These are phyloP conservation scores for Pyricularia sp. DNA, from an alignment of 2,329 filamentous ascomycete genomes.

Conservation along the genomic window DNA sequence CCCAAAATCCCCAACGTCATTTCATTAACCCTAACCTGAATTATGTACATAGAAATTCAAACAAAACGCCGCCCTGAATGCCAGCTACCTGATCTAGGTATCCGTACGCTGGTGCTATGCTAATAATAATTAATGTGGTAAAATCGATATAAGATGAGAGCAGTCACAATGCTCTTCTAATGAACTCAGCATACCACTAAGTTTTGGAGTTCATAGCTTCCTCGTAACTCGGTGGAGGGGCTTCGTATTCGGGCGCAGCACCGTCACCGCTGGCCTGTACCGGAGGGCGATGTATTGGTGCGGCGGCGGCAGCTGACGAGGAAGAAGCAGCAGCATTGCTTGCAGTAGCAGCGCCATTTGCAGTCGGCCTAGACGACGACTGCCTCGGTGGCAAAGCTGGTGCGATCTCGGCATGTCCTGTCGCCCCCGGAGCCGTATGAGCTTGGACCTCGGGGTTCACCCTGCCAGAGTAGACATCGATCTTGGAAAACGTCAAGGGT, in stretches of 20 bases:
- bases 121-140: not conserved
- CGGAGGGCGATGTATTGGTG: not conserved
- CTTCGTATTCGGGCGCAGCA: constrained; percentile 1
- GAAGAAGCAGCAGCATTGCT: not conserved
- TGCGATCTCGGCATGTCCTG: not conserved
- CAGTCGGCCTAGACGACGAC: not conserved
- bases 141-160: not conserved
- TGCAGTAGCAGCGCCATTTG: not conserved
- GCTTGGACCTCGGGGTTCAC: constrained; percentile 11
- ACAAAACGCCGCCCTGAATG: not conserved
- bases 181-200: not conserved
- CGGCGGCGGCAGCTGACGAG: not conserved
- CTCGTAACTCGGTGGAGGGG: constrained; percentile 4
- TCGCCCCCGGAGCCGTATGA: not conserved
- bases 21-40: not conserved
- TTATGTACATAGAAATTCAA: not conserved
- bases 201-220: constrained; percentile 4
- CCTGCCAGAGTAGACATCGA: constrained; percentile 70
- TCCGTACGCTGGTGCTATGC: not conserved
- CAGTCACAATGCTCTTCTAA: not conserved
- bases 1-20: not conserved
- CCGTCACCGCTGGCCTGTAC: not conserved
- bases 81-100: not conserved
- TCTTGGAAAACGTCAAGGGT: constrained; percentile 59
- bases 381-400: not conserved